phyloP scores from a whole-genome alignment of 2,329 filamentous ascomycete genomes.

The Didymellaceae sp. region DNA sequence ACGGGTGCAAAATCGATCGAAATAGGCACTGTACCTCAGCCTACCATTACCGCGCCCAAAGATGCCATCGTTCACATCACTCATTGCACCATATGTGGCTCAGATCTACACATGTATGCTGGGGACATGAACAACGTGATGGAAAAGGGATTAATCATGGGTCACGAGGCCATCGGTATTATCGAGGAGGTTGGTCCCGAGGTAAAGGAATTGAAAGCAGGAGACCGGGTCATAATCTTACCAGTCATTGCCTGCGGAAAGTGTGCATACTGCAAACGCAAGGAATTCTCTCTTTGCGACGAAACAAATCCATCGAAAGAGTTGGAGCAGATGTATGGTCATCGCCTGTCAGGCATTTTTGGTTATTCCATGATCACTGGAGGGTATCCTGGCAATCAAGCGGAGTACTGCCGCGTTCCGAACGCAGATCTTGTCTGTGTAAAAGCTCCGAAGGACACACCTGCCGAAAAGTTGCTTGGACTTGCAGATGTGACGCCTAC shows the following conservation, averaged over 20 bases:
- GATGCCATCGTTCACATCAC: slow-evolving; percentile 51
- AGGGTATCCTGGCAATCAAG: slow-evolving; percentile 12
- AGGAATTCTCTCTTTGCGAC: slow-evolving; percentile 10
- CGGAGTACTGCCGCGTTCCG: slow-evolving; percentile 20
- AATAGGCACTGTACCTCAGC: slow-evolving; percentile 33
- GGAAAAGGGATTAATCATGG: slow-evolving; percentile 56
- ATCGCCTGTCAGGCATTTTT: slow-evolving; percentile 12
- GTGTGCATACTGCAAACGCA: slow-evolving; percentile 16
- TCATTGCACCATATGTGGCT: slow-evolving; percentile 42
- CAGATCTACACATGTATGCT: slow-evolving; percentile 21
- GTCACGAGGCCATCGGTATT: slow-evolving; percentile 85
- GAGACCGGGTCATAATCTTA: slow-evolving; percentile 59
- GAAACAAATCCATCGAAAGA: slow-evolving; percentile 8
- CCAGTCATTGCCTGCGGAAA: slow-evolving; percentile 22
- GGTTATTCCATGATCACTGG: slow-evolving; percentile 14
- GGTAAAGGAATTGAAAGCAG: slow-evolving; percentile 75
- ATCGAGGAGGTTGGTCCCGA: slow-evolving; percentile 79
- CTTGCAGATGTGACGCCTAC: slow-evolving; percentile 11
- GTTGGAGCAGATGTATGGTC: slow-evolving; percentile 8
- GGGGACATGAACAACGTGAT: slow-evolving; percentile 72
- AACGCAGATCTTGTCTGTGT: slow-evolving; percentile 11
- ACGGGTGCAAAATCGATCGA: slow-evolving; percentile 9
- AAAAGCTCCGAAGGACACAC: slow-evolving; percentile 1
- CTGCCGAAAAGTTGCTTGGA: neutral
- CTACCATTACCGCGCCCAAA: slow-evolving; percentile 39